These are phyloP conservation scores for Gymnopilus junonius DNA, from an alignment of 768 basidiomycete species.

Conservation along the genomic window DNA sequence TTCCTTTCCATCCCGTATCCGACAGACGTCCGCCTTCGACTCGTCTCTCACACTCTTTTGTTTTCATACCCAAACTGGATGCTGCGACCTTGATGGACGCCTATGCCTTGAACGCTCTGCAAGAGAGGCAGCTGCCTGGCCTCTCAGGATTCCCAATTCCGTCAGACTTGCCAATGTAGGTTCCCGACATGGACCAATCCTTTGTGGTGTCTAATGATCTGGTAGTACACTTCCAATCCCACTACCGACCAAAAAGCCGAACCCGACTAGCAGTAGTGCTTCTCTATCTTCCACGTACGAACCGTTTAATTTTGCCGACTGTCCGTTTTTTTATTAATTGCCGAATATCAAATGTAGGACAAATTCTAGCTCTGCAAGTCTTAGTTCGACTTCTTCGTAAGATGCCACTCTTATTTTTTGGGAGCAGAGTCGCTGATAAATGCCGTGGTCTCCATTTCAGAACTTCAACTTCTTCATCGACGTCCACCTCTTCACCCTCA, in stretches of 20 bases:
- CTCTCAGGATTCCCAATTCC: constrained; percentile 9
- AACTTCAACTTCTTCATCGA: constrained; percentile 8
- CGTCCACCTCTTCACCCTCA: constrained; percentile 4
- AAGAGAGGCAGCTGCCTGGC: constrained; percentile 23
- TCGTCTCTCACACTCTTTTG: constrained; percentile 11
- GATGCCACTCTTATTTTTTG: not conserved
- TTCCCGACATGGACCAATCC: not conserved
- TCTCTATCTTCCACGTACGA: not conserved
- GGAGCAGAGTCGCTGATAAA: not conserved
- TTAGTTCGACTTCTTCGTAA: constrained; percentile 10
- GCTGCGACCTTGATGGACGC: constrained; percentile 31
- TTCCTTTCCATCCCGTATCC: constrained; percentile 12
- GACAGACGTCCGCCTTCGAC: constrained; percentile 9
- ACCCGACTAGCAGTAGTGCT: not conserved
- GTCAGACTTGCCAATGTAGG: not conserved
- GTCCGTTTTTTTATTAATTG: not conserved
- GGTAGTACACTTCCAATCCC: not conserved
- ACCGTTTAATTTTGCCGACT: not conserved
- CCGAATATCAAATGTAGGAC: not conserved
- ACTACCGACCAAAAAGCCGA: not conserved
- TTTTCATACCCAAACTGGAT: not conserved
- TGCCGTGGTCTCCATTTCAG: not conserved
- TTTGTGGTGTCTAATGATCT: not conserved
- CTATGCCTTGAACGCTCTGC: constrained; percentile 9
- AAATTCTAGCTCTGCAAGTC: not conserved